Base-by-base conservation (phyloP, 768 basidiomycete species). In the Rhodotorula diobovata region DNA sequence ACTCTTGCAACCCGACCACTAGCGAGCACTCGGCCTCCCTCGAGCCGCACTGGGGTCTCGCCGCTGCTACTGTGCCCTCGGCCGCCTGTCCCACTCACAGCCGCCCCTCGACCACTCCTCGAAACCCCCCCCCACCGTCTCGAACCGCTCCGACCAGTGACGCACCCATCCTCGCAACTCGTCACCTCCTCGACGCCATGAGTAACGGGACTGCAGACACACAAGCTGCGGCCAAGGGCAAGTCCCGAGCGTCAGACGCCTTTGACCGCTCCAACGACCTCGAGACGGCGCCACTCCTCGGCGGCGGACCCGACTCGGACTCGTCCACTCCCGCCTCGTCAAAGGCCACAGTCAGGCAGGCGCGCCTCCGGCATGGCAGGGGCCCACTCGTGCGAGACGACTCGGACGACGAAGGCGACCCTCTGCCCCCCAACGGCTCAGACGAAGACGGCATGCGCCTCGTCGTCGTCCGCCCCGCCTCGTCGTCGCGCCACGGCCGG, bases 321-420 rank as follows among this genome's bases (percentile, higher is more conserved):
- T 20, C 50, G 28, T 9, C 34, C 30, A 14, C n/a, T 6, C 30
- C n/a, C n/a, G n/a, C 35, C 34, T 28, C 58, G 58, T 15, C 58
- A 20, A 21, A 21, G 28, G 32, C 10, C 15, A 39, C 56, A 43
- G 41, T 18, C 37, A 68, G 68, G 37, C 53, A 30, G 23, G 6
- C n/a, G 6, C 65, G 58, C 34, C 56, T 72, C 30, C 30, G 71
- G n/a, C 60, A 72, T 48, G 71, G 71, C 12, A 58, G 71, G 0
- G 57, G 66, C 6, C 66, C 67, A 32, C 56, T 72, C 45, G 59
- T 68, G 54, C 58, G 46, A 23, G 48, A 62, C 23, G 67, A 68
- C 54, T 30, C n/a, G n/a, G 67, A 69, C 35, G 70, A 72, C 51
- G 71, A 67, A 28, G 20, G 45, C 30, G 66, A 57, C 39, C 54